phyloP scores from a whole-genome alignment of 345 rosid genomes.

The Salix dunnii region DNA sequence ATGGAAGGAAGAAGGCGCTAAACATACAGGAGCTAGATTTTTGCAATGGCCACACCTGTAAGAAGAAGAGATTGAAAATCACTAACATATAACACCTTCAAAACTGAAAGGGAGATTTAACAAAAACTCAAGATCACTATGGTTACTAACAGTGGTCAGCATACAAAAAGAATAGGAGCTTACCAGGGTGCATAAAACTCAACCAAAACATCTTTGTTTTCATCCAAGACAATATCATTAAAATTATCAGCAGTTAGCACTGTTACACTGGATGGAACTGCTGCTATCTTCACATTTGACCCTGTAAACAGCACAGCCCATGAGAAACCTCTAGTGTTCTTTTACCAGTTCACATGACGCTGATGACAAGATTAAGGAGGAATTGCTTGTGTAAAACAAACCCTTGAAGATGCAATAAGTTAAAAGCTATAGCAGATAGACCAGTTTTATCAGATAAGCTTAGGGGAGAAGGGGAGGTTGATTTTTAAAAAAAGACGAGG shows the following conservation, averaged over 20 bases:
- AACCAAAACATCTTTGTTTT: slow-evolving; percentile 84
- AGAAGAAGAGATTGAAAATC: slow-evolving; percentile 22
- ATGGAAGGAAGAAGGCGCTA: slow-evolving; percentile 1
- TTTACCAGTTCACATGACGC: background rate
- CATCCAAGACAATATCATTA: slow-evolving; percentile 74
- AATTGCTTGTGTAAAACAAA: background rate
- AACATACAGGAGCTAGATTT: slow-evolving; percentile 88
- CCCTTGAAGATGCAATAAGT: background rate
- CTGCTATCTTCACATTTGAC: slow-evolving; percentile 81
- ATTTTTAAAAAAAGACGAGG: background rate
- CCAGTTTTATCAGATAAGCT: background rate
- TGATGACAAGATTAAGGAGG: background rate
- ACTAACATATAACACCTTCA: background rate
- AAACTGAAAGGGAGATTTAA: background rate
- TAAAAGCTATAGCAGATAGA: background rate
- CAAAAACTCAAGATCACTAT: background rate
- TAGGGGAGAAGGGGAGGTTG: background rate
- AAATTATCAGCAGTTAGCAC: slow-evolving; percentile 79
- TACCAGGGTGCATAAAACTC: slow-evolving; percentile 99
- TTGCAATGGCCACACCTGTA: slow-evolving; percentile 99
- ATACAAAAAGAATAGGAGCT: slow-evolving; percentile 4
- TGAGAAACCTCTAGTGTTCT: background rate
- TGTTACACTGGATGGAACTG: slow-evolving; percentile 64
- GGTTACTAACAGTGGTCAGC: background rate
- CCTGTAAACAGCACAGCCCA: slow-evolving; percentile 44